Conservation (phyloP, 2,329 filamentous ascomycete genomes). For the Pestalotiopsis sp. region DNA sequence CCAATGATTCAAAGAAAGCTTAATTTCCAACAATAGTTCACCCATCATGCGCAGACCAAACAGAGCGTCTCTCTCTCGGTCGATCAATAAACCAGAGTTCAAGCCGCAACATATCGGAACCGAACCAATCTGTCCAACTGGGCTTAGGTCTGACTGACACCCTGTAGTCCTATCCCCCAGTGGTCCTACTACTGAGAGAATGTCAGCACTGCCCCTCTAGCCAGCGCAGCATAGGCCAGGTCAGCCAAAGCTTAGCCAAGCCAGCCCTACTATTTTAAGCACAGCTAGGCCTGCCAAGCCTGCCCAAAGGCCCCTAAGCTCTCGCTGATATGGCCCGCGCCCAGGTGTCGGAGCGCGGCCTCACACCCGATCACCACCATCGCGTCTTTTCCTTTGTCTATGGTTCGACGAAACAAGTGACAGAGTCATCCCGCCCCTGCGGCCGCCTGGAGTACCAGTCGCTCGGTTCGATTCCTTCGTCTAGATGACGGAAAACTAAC, state of each 20-base stretch:
- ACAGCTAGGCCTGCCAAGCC: neutral
- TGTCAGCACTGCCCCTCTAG: neutral
- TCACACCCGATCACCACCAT: neutral
- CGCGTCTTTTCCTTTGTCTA: neutral
- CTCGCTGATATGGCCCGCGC: too few relatives aligned
- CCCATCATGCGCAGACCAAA: neutral
- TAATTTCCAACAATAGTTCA: neutral
- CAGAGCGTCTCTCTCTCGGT: neutral
- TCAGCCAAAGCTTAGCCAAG: too few relatives aligned
- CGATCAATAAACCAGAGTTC: neutral
- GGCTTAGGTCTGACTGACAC: neutral
- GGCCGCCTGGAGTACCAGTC: neutral
- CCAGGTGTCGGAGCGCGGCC: too few relatives aligned
- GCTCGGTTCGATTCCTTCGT: neutral
- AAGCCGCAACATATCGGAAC: neutral
- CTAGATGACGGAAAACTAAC: neutral
- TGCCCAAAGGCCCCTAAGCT: neutral
- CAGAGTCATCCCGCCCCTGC: neutral
- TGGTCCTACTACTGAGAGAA: neutral
- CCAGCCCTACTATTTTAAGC: conserved; percentile 1
- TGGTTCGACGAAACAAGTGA: neutral
- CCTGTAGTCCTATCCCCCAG: neutral
- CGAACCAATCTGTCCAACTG: neutral
- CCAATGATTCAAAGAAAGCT: neutral
- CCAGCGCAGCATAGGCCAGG: neutral